A percentile compares a stretch with the other conserved stretches of the same genome.
Evolutionary conservation across 352 stramenopile species (phyloP).

Genomic region (Elongisporangium prolatum): DNA sequence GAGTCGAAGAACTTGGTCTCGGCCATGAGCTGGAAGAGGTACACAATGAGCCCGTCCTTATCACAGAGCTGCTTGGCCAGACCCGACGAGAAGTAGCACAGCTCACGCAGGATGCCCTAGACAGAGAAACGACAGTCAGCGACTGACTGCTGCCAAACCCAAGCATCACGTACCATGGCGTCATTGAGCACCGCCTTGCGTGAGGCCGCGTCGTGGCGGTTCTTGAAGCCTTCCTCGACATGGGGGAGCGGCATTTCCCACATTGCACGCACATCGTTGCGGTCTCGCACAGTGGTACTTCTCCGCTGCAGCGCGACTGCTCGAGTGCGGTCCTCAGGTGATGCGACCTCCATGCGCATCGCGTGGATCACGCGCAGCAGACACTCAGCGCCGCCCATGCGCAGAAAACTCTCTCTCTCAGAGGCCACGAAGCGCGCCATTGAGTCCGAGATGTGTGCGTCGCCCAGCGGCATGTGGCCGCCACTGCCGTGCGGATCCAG

Average conservation of each 20-base stretch:
- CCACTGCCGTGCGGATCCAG: conserved; percentile 50
- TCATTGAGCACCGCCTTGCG: conserved; percentile 62
- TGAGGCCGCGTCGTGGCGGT: conserved; percentile 35
- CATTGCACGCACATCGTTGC: conserved; percentile 49
- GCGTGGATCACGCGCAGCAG: conserved; percentile 68
- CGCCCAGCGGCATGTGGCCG: conserved; percentile 3
- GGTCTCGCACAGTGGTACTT: conserved; percentile 19
- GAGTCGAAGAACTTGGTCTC: conserved; percentile 90
- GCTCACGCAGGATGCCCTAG: conserved; percentile 62
- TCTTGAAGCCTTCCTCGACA: conserved; percentile 26
- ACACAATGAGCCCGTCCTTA: conserved; percentile 87
- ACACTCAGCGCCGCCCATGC: conserved; percentile 67
- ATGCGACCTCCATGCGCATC: conserved; percentile 52
- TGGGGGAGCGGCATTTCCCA: conserved; percentile 46
- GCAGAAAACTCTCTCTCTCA: conserved; percentile 67
- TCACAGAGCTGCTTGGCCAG: conserved; percentile 67
- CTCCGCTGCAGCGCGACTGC: conserved; percentile 16
- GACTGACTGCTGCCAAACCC: background rate
- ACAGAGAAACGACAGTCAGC: conserved; percentile 1
- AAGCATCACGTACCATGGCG: conserved; percentile 37
- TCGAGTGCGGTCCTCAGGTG: conserved; percentile 1
- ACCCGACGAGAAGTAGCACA: conserved; percentile 76
- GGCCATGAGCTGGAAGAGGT: conserved; percentile 92
- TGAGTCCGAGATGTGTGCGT: conserved; percentile 10
- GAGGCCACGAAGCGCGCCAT: conserved; percentile 30